Percentiles rank a stretch among this genome's conserved stretches.
Conservation (phyloP, 139 green algal species). For the Deuterostichococcus epilithicus region DNA sequence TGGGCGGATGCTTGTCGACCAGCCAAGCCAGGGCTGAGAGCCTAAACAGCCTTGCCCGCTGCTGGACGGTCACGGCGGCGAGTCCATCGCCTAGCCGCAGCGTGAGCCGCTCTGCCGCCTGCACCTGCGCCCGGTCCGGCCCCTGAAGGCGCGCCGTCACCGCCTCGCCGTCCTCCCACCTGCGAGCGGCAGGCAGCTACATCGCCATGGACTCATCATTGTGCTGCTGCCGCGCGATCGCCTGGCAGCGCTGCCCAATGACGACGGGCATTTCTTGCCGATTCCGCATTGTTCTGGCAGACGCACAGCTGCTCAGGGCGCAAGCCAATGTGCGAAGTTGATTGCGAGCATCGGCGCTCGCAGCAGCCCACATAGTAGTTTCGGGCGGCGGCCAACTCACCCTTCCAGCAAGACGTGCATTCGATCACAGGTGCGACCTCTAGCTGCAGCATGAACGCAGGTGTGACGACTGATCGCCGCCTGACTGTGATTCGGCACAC, state of each 20-base stretch:
- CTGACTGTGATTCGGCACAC: too few species aligned
- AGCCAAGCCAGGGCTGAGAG: background rate
- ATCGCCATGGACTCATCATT: background rate
- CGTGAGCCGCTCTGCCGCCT: constrained; percentile 34
- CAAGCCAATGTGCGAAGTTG: background rate
- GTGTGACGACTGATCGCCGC: too few species aligned
- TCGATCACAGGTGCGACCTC: too few species aligned
- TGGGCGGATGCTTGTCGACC: constrained; percentile 6
- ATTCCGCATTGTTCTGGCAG: background rate
- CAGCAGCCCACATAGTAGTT: too few species aligned
- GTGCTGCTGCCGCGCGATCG: background rate
- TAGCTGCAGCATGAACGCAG: too few species aligned
- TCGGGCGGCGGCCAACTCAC: background rate
- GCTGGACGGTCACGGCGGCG: constrained; percentile 3
- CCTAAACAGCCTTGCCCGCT: constrained; percentile 7
- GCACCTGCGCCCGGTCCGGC: constrained; percentile 40
- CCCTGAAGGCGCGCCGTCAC: background rate
- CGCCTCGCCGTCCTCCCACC: constrained; percentile 44
- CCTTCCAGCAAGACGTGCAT: constrained; percentile 16
- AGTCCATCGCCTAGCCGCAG: constrained; percentile 16
- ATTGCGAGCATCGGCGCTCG: too few species aligned
- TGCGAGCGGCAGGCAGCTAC: background rate
- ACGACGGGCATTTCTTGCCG: background rate
- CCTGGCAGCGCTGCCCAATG: background rate
- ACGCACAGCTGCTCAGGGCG: background rate